Conservation (phyloP, 345 rosid genomes). For the Aquilaria malaccensis region DNA sequence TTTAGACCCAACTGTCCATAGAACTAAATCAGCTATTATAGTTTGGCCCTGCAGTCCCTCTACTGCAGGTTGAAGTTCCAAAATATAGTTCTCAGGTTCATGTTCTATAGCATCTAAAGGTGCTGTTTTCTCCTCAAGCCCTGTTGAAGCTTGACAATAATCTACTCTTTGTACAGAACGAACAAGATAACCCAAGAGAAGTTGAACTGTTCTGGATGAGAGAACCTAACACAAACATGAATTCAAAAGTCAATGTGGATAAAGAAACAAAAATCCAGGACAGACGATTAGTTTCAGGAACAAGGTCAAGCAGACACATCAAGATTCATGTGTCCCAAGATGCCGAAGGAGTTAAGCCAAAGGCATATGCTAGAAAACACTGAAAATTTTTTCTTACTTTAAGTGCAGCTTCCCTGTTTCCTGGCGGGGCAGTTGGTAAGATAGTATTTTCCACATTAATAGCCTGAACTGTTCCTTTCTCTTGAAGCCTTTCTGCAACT, state of each 20-base stretch:
- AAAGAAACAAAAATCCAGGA: no score
- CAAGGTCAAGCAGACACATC: no score
- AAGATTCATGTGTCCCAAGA: no score
- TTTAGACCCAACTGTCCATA: slow-evolving; percentile 91
- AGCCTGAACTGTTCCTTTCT: slow-evolving; percentile 69
- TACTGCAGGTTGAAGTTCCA: slow-evolving; percentile 82
- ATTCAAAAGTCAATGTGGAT: not conserved
- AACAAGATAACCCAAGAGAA: slow-evolving; percentile 72
- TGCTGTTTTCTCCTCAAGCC: slow-evolving; percentile 13
- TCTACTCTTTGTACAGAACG: slow-evolving; percentile 29
- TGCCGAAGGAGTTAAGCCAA: no score
- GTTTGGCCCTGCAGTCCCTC: slow-evolving; percentile 62
- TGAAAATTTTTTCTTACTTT: slow-evolving; percentile 33
- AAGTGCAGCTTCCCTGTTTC: slow-evolving; percentile 84
- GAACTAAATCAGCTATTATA: slow-evolving; percentile 72
- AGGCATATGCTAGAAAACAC: no score
- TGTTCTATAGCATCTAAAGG: slow-evolving; percentile 8
- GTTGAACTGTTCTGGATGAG: slow-evolving; percentile 65
- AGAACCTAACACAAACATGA: slow-evolving; percentile 50
- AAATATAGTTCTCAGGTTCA: slow-evolving; percentile 36
- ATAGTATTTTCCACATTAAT: slow-evolving; percentile 68
- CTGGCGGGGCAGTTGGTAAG: slow-evolving; percentile 75
- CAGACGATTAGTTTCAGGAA: no score
- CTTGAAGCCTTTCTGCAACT: slow-evolving; percentile 76
- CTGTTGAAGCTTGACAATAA: slow-evolving; percentile 29